Conservation (phyloP, 1,139 yeast species). For the Candida neerlandica region DNA sequence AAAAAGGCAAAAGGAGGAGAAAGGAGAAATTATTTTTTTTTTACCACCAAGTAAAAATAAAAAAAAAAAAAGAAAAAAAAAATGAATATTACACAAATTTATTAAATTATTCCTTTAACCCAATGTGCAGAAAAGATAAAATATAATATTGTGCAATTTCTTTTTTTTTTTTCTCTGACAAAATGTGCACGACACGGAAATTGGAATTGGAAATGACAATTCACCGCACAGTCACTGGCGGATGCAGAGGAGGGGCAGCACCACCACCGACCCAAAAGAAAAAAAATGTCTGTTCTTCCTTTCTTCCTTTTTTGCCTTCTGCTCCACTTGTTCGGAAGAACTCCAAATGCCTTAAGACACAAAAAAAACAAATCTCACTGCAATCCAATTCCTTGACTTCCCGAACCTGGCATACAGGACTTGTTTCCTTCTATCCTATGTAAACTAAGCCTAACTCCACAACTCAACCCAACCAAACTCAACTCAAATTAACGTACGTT, state of each 20-base stretch:
- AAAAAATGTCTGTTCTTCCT: background rate
- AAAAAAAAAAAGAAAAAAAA: background rate
- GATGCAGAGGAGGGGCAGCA: background rate
- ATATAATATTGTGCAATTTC: background rate
- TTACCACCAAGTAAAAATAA: background rate
- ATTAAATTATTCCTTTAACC: constrained; percentile 1
- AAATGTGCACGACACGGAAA: background rate
- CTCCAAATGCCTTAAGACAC: too few species aligned
- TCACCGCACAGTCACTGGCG: background rate
- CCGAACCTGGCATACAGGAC: too few species aligned
- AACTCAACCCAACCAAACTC: too few species aligned
- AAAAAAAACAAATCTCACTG: too few species aligned
- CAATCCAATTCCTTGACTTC: too few species aligned
- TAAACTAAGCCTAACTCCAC: too few species aligned
- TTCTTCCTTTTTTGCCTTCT: background rate
- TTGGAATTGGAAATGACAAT: background rate
- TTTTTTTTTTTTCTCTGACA: background rate
- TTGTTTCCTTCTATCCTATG: too few species aligned
- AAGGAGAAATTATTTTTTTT: background rate
- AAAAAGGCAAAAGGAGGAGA: constrained; percentile 1
- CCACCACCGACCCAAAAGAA: background rate
- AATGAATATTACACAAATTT: background rate
- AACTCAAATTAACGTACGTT: too few species aligned
- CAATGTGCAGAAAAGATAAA: background rate
- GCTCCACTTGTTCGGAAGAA: too few species aligned